These are phyloP conservation scores for Aureobasidium namibiae DNA, from an alignment of 2,329 filamentous ascomycete species.

Conservation along the genomic window DNA sequence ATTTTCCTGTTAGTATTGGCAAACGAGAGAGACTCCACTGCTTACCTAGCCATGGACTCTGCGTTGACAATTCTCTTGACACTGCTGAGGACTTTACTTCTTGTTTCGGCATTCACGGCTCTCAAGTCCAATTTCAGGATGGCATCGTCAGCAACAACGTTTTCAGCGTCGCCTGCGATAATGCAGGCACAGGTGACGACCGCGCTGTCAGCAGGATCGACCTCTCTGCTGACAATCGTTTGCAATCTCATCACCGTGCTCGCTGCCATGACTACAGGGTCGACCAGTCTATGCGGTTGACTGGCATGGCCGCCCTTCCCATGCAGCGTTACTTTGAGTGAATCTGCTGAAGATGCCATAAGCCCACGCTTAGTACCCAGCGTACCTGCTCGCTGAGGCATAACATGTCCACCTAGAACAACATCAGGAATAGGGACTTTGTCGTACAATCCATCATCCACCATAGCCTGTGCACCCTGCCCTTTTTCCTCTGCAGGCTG, in stretches of 20 bases:
- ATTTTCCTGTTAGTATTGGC: too few relatives aligned
- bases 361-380: slow-evolving; percentile 36
- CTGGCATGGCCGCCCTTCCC: slow-evolving; percentile 52
- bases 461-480: slow-evolving; percentile 54
- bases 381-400: slow-evolving; percentile 34
- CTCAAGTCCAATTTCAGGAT: slow-evolving; percentile 49
- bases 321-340: slow-evolving; percentile 42
- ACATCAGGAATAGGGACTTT: slow-evolving; percentile 49
- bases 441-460: slow-evolving; percentile 50
- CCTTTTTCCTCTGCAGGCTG: slow-evolving; percentile 61
- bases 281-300: slow-evolving; percentile 47
- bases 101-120: slow-evolving; percentile 36
- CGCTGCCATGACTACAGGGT: slow-evolving; percentile 51
- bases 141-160: slow-evolving; percentile 50
- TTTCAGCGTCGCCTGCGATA: slow-evolving; percentile 53
- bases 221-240: slow-evolving; percentile 49
- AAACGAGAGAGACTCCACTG: too few relatives aligned
- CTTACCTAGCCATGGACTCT: slow-evolving; percentile 49
- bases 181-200: slow-evolving; percentile 53
- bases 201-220: slow-evolving; percentile 45
- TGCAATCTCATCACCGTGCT: slow-evolving; percentile 51
- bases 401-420: slow-evolving; percentile 50
- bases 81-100: slow-evolving; percentile 39
- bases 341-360: slow-evolving; percentile 35
- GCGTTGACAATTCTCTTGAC: slow-evolving; percentile 48